Evolutionary conservation across 495 filamentous ascomycete genomes (phyloP), one percentile per base, ranked within the genome.

Genomic region (Lasiosphaeria hispida): DNA sequence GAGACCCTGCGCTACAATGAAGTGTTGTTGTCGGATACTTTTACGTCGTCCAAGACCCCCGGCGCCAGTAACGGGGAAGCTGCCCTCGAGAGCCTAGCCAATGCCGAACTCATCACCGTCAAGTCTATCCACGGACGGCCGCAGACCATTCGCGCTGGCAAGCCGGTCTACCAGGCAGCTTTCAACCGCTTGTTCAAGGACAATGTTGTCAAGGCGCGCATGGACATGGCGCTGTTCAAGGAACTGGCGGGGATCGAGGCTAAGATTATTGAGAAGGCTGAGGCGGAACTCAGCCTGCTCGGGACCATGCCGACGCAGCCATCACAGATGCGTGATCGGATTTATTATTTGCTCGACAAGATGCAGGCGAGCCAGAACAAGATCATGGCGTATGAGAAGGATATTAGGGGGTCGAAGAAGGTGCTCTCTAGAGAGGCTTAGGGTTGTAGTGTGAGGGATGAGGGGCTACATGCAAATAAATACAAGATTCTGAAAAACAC

Each of bases 41-140:
- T 92, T 76, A 75, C 83, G 1, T 73, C 75, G 0, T 77, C 83
- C 2, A 69, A 72, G 6, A 74, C 72, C 0, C 36, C 75, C 2
- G 62, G 52, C 1, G 75, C 74, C 0, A 54, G 71, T 10, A 75
- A 72, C 58, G 85, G 86, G 55, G 92, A 96, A 63, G 67, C 79
- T 4, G 87, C 85, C 0, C 77, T 98, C 4, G 88, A 88, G 57
- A 85, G 85, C 1, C 83, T 98, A 7, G 88, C 92, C 60, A 89
- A 92, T 69, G 85, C 88, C 0, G 95, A 96, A 69, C 84, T 98
- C 30, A 91, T 98, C 70, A 82, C 85, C 14, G 82, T 98, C 55
- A 77, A 81, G n/a, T 83, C 83, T 4, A 56, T 66, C 38, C 83
- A 87, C 57, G 93, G 93, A 7, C 88, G 90, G 5, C 94, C 94